Percentiles rank a stretch among this genome's conserved stretches.
Conservation (phyloP, 1,284 basidiomycete genomes). For the Singerocomus inundabilis region DNA sequence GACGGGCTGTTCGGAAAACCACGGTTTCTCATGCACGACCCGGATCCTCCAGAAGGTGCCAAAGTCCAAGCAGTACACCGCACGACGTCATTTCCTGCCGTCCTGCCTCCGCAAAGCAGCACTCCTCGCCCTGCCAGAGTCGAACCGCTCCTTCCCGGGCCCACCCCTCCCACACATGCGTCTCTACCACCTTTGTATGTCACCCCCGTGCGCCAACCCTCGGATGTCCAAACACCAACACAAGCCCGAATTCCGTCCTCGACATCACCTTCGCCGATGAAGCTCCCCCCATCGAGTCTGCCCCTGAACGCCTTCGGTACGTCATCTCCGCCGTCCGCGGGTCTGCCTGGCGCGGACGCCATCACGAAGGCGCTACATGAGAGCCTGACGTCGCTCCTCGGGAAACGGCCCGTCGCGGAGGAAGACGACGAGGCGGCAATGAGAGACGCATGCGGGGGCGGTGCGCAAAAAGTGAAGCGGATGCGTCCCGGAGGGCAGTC, state of each 20-base stretch:
- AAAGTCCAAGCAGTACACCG: background rate
- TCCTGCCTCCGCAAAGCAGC: slow-evolving; percentile 31
- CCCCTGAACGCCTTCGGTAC: slow-evolving; percentile 15
- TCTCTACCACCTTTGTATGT: background rate
- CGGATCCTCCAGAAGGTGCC: slow-evolving; percentile 18
- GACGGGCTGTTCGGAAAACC: slow-evolving; percentile 23
- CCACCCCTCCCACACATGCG: background rate
- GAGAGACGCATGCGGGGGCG: slow-evolving; percentile 5
- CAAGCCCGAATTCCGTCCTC: slow-evolving; percentile 56
- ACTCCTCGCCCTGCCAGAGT: slow-evolving; percentile 20
- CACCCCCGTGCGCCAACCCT: background rate
- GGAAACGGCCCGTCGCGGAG: slow-evolving; percentile 55
- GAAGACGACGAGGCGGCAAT: slow-evolving; percentile 32
- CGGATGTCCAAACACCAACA: background rate
- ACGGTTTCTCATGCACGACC: slow-evolving; percentile 14
- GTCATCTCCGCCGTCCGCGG: slow-evolving; percentile 29
- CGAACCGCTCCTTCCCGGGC: background rate
- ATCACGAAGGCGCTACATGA: slow-evolving; percentile 50
- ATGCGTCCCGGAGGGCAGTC: slow-evolving; percentile 40
- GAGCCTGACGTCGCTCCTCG: slow-evolving; percentile 61
- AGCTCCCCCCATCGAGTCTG: slow-evolving; percentile 35
- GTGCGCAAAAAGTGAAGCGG: slow-evolving; percentile 39
- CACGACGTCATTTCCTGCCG: slow-evolving; percentile 16
- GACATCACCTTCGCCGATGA: slow-evolving; percentile 55
- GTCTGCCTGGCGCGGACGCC: slow-evolving; percentile 20